phyloP scores from a whole-genome alignment of 164 flowering plant species.

The Umbilicus rupestris region DNA sequence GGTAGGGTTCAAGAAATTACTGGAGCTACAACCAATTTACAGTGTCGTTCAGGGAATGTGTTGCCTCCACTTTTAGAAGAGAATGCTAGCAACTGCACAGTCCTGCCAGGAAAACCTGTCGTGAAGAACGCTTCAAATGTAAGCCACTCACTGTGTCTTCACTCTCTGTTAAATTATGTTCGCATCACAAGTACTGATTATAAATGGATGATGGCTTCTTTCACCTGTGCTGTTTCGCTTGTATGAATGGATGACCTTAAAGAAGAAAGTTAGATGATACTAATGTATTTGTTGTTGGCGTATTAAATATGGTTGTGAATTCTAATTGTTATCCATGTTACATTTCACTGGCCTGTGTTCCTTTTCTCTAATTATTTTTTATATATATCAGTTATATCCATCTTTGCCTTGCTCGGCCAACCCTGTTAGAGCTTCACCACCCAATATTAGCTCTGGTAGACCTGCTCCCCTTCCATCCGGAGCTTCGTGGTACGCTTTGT shows the following conservation, averaged over 20 bases:
- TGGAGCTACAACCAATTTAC: constrained; percentile 36
- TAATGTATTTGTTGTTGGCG: too few relatives aligned
- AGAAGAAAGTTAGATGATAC: too few relatives aligned
- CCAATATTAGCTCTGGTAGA: constrained; percentile 55
- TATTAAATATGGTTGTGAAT: too few relatives aligned
- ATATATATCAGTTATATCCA: not conserved
- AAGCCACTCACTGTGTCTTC: too few relatives aligned
- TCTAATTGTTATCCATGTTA: too few relatives aligned
- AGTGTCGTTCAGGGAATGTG: constrained; percentile 42
- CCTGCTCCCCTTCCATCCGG: constrained; percentile 76
- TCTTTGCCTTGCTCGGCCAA: constrained; percentile 32
- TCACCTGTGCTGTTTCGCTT: not conserved
- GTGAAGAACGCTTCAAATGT: constrained; percentile 38
- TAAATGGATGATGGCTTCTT: too few relatives aligned
- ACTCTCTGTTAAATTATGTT: too few relatives aligned
- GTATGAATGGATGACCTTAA: not conserved
- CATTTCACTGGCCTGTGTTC: too few relatives aligned
- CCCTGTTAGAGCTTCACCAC: constrained; percentile 48
- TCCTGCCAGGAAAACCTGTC: constrained; percentile 23
- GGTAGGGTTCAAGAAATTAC: constrained; percentile 61
- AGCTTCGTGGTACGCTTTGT: constrained; percentile 61
- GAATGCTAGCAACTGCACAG: not conserved
- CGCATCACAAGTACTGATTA: too few relatives aligned
- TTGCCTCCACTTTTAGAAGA: constrained; percentile 49
- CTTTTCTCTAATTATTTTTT: not conserved